Base-by-base conservation (phyloP, 345 rosid species). In the Kernera saxatilis region DNA sequence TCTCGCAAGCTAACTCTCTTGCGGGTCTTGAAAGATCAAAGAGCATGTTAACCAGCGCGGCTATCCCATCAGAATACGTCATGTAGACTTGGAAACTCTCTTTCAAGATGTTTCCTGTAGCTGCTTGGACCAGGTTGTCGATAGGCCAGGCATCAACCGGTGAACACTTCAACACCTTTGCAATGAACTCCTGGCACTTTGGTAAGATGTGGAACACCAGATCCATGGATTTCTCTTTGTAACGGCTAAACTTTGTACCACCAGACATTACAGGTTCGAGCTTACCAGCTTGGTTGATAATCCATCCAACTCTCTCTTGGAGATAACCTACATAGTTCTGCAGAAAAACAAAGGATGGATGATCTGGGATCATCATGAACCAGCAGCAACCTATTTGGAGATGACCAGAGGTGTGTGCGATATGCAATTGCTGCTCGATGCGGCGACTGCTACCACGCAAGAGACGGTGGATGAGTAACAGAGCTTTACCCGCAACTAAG, bases 61-160 rank as follows among this genome's bases (percentile, higher is more conserved):
- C 81, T 1, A 87, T 49, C 8, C 89, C 86, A 75, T 87, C 90
- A 6, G 78, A 51, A 30, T 80, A 83, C 2, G 84, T 80, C 21
- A 15, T 53, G 81, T 86, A 86, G 13, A 91, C 93, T 78, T 84
- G 91, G 80, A 91, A 91, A 82, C 96, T 91, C 70, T 91, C 97
- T 73, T 84, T 91, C 82, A 91, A 79, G 80, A 84, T 87, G 74
- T 82, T 86, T 52, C 78, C 71, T 64, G 83, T 81, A 45, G 90
- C 88, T 23, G 86, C 90, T 53, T 81, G 88, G 60, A 81, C 88
- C 37, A 87, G 73, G 50, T 80, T 79, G 50, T 82, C 65, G 19
- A 44, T 43, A 66, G 56, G 62, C 37, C 58, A 62, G 10, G 59
- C 63, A 69, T 69, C 15, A 17, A 46, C 33, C 1, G 84, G 84